Base-by-base conservation (phyloP, 1,139 yeast genomes). In the Hemisphaericaspora subhashii region DNA sequence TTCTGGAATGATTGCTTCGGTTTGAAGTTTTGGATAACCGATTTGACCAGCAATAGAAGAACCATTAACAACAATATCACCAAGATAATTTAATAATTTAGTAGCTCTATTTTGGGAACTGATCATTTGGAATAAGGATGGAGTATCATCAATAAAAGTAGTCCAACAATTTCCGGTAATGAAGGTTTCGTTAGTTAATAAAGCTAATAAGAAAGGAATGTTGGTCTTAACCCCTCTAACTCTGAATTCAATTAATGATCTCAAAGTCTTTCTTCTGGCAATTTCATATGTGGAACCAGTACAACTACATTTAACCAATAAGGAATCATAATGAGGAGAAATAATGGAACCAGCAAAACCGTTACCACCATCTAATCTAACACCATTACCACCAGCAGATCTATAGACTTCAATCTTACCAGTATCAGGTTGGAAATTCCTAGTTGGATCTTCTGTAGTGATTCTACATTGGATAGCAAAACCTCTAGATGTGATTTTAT, bases 371-470 rank as follows among this genome's bases (percentile, higher is more conserved):
- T 92, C 99, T 53, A 92, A 77, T 70, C 99, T 83, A 36, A 92
- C 97, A 62, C 99, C 99, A 60, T 92, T 92, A 74, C 99, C 99
- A 71, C 99, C 99, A 28, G 98, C 88, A 27, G 98, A 89, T 64
- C 98, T 81, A 73, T 92, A 92, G 35, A 92, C 99, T 66, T 92
- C 99, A 53, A 92, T 86, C 67, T 92, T 89, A 61, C 99, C 99
- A 3, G 98, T 94, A 61, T 92, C 99, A 13, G 99, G 99, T 66
- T 87, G 97, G 81, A 92, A 92, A 62, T 84, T 87, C 71, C 89
- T 90, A 35, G 96, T 64, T 14, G 99, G 98, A 60, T 92, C 98
- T 68, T 92, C 99, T 38, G 98, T 94, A 40, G 98, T 92, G 69
- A 92, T 92, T 77, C 98, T 89, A 75, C 98, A 94, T 72, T 92